These are phyloP conservation scores for Moniliophthora roreri DNA, from an alignment of 1,284 basidiomycete genomes.

Conservation along the genomic window DNA sequence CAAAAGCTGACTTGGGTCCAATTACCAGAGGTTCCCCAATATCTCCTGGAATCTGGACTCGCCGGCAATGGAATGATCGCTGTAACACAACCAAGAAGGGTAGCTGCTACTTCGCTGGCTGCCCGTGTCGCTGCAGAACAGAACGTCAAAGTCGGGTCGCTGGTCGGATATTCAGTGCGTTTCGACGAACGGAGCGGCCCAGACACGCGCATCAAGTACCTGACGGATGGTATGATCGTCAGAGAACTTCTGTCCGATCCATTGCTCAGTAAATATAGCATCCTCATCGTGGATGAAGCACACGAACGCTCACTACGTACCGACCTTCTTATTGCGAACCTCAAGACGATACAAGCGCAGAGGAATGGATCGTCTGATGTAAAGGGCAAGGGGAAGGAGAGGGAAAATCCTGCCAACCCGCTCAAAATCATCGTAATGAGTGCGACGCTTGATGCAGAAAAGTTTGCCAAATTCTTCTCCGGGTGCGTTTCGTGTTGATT, in stretches of 20 bases:
- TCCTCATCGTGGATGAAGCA: conserved; percentile 95
- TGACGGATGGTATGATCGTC: conserved; percentile 97
- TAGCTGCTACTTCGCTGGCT: conserved; percentile 93
- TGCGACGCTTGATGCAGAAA: conserved; percentile 93
- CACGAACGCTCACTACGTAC: conserved; percentile 96
- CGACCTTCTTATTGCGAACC: conserved; percentile 89
- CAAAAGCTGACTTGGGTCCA: neutral
- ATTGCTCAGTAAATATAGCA: conserved; percentile 82
- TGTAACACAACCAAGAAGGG: conserved; percentile 91
- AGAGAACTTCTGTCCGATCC: conserved; percentile 83
- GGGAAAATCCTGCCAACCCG: conserved; percentile 36
- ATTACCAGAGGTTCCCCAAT: conserved; percentile 81
- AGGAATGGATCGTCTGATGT: conserved; percentile 50
- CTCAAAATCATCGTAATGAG: conserved; percentile 97
- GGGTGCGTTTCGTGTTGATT: conserved; percentile 48
- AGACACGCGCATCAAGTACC: conserved; percentile 87
- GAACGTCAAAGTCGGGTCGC: conserved; percentile 62
- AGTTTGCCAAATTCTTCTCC: conserved; percentile 88
- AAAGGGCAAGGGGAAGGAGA: conserved; percentile 41
- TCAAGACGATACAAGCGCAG: conserved; percentile 83
- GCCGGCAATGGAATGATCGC: conserved; percentile 71
- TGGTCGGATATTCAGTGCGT: conserved; percentile 93
- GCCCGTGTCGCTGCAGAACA: conserved; percentile 87
- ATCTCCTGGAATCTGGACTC: conserved; percentile 75
- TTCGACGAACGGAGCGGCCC: conserved; percentile 83